Conservation (phyloP, 1,284 basidiomycete genomes). For the Ustilago bromivora region DNA sequence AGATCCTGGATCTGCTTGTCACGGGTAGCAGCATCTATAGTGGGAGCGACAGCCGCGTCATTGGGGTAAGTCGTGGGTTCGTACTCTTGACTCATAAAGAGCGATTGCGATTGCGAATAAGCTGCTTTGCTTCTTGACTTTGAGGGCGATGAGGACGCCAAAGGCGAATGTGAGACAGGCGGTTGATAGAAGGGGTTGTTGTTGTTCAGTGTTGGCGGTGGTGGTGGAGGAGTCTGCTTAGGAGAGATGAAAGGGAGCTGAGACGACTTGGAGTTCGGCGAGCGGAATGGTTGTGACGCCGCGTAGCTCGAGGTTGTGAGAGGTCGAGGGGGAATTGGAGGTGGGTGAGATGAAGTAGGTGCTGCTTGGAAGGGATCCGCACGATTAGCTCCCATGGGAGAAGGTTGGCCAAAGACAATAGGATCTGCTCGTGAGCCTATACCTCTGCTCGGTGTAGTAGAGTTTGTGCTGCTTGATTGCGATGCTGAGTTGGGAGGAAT, state of each 20-base stretch:
- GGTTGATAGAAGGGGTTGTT: slow-evolving; percentile 47
- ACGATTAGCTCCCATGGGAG: slow-evolving; percentile 23
- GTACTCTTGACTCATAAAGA: slow-evolving; percentile 29
- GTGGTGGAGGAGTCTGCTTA: slow-evolving; percentile 24
- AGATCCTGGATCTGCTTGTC: slow-evolving; percentile 60
- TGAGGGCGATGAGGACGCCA: slow-evolving; percentile 19
- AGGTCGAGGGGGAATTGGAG: slow-evolving; percentile 11
- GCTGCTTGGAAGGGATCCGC: slow-evolving; percentile 19
- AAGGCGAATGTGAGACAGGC: slow-evolving; percentile 13
- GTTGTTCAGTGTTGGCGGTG: slow-evolving; percentile 30
- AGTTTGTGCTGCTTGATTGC: neutral
- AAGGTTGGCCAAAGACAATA: slow-evolving; percentile 46
- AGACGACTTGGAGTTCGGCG: slow-evolving; percentile 39
- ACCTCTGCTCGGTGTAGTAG: slow-evolving; percentile 6
- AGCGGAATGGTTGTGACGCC: slow-evolving; percentile 37
- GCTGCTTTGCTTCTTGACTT: slow-evolving; percentile 9
- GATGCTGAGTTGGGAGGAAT: slow-evolving; percentile 10
- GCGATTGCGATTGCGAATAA: slow-evolving; percentile 1
- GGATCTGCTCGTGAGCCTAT: slow-evolving; percentile 35
- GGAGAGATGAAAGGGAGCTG: slow-evolving; percentile 41
- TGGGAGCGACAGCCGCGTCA: slow-evolving; percentile 14
- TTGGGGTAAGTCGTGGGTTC: slow-evolving; percentile 16
- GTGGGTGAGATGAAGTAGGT: slow-evolving; percentile 12
- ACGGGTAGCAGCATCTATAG: slow-evolving; percentile 51
- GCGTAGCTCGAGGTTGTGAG: slow-evolving; percentile 31